Base-by-base conservation (phyloP, 805 yeast species). In the Priceomyces fermenticarens region DNA sequence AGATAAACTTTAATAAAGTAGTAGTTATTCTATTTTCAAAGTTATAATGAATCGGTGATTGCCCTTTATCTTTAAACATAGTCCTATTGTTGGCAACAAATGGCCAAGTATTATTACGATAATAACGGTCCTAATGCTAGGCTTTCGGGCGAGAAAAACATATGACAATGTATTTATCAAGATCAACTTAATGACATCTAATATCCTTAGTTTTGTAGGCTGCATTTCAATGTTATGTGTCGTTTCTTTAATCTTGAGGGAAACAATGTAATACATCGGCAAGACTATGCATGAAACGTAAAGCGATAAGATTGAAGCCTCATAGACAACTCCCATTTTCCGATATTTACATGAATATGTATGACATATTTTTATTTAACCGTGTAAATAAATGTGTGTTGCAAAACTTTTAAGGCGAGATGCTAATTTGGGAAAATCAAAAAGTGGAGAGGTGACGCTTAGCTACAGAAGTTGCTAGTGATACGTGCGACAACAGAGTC, bases 21-120 rank as follows among this genome's bases (percentile, higher is more conserved):
- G 26, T 17, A 27, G 7, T 8, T 39, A 30, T 33, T 39, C 42
- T 14, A 39, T 17, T 29, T 32, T 39, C 6, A 39, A 12, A 4
- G 34, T 27, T 32, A 39, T 39, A 13, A 28, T 30, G 8, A 34
- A 12, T 28, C 30, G 33, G n/a, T 33, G n/a, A 16, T 33, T 30
- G 6, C 42, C 42, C 34, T 32, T 32, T n/a, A 33, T 14, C 34
- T 32, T 39, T 17, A 34, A 15, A 34, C 32, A 33, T 12, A 39
- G 16, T 10, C 25, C 34, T 30, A 33, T 2, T 10, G 33, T 14
- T 6, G 42, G 42, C 11, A 34, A 9, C 13, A 39, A n/a, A 39
- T 39, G 37, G 9, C 42, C 42, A 16, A 34, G 34, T 2, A 39
- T 8, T 11, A 39, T 12, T 11, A 39, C 23, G 25, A 32, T 5